Conservation (phyloP, 208 protist genomes). For the Trypanosoma scelopori region DNA sequence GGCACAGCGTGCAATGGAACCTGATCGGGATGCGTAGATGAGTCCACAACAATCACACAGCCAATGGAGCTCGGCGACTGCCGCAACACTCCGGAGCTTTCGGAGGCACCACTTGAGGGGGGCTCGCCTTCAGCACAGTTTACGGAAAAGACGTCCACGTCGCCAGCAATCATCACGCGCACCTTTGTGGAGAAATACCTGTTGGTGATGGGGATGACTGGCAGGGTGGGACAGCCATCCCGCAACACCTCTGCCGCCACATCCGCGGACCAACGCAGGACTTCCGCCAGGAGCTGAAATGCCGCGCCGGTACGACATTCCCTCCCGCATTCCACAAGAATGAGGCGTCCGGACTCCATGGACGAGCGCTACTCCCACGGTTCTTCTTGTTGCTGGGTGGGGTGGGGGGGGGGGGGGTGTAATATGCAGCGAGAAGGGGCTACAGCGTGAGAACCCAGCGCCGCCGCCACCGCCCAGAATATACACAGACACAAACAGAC, state of each 20-base stretch:
- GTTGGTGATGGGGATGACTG: constrained; percentile 18
- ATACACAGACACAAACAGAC: too few species aligned
- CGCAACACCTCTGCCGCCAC: constrained; percentile 6
- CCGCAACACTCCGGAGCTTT: constrained; percentile 4
- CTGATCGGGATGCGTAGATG: constrained; percentile 25
- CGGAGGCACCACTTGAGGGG: background rate
- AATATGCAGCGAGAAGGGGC: too few species aligned
- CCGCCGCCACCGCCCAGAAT: too few species aligned
- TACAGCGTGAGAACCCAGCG: too few species aligned
- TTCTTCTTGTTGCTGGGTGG: background rate
- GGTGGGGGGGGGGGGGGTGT: too few species aligned
- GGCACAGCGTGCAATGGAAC: constrained; percentile 56
- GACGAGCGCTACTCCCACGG: background rate
- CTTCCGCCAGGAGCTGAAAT: constrained; percentile 25
- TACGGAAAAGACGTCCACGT: background rate
- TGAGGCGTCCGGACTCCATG: constrained; percentile 2
- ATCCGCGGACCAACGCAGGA: constrained; percentile 28
- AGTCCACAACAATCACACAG: constrained; percentile 40
- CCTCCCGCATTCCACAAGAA: constrained; percentile 17
- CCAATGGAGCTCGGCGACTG: constrained; percentile 20
- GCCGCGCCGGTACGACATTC: background rate
- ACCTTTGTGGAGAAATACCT: constrained; percentile 32
- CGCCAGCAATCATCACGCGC: constrained; percentile 1
- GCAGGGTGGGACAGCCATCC: background rate
- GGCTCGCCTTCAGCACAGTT: background rate